A percentile compares a stretch with the other conserved stretches of the same genome.
Evolutionary conservation across 305 asterid species (phyloP).

Genomic region (Euphrasia arctica): DNA sequence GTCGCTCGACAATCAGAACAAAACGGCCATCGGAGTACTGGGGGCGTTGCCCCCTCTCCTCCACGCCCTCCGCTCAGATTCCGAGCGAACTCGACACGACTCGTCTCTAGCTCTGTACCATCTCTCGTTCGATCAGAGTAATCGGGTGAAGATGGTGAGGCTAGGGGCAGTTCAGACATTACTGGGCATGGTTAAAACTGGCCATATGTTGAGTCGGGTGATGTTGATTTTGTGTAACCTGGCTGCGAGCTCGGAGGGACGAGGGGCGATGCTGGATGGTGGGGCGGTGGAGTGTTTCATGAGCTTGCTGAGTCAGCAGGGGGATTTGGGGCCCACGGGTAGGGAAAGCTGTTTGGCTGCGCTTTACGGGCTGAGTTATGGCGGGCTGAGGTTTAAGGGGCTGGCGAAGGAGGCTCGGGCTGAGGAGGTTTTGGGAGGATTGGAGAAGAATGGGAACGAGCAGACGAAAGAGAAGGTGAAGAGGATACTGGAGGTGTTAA

Average conservation of each 20-base stretch:
- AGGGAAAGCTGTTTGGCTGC: constrained; percentile 62
- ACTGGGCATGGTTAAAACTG: constrained; percentile 57
- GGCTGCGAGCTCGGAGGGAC: constrained; percentile 63
- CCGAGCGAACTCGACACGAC: constrained; percentile 79
- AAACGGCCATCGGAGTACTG: constrained; percentile 84
- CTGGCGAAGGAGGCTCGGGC: constrained; percentile 81
- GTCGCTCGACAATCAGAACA: constrained; percentile 77
- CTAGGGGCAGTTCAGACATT: constrained; percentile 55
- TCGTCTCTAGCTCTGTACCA: constrained; percentile 78
- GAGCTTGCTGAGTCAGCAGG: constrained; percentile 35
- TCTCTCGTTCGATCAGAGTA: constrained; percentile 67
- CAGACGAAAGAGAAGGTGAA: constrained; percentile 40
- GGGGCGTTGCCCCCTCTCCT: constrained; percentile 84
- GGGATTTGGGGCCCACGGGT: constrained; percentile 44
- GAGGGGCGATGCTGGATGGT: constrained; percentile 74
- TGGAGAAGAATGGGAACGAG: constrained; percentile 45
- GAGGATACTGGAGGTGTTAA: constrained; percentile 62
- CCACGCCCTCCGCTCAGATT: constrained; percentile 67
- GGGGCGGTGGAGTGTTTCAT: constrained; percentile 71
- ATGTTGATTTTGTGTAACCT: constrained; percentile 54
- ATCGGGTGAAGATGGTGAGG: constrained; percentile 65
- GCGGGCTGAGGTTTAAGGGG: constrained; percentile 83
- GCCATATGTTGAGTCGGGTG: constrained; percentile 58
- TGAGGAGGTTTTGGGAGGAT: constrained; percentile 49
- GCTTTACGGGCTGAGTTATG: constrained; percentile 69